phyloP scores from a whole-genome alignment of 345 rosid genomes.

The Balakata baccata region DNA sequence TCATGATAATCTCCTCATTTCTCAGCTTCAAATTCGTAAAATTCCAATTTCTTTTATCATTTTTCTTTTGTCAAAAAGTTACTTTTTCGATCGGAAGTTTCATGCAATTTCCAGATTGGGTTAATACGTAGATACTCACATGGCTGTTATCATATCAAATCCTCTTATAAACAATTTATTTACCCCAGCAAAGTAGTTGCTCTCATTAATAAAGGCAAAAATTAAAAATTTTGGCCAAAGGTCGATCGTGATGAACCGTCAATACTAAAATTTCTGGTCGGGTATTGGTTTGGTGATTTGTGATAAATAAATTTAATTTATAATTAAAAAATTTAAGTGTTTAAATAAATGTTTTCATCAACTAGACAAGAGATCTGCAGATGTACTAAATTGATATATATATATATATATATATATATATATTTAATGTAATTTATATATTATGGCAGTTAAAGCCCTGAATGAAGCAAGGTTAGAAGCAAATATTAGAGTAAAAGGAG shows the following conservation, averaged over 20 bases:
- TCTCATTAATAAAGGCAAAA: not conserved
- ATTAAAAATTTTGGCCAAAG: not conserved
- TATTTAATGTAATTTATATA: too few relatives aligned
- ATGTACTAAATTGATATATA: too few relatives aligned
- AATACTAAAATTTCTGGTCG: slow-evolving; percentile 2
- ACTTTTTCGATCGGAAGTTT: not conserved
- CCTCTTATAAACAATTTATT: not conserved
- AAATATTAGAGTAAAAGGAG: slow-evolving; percentile 58
- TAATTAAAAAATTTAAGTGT: not conserved
- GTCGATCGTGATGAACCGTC: not conserved
- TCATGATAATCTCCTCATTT: slow-evolving; percentile 63
- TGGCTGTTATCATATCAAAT: too few relatives aligned
- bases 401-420: too few relatives aligned
- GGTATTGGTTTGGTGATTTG: not conserved
- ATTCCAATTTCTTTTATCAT: not conserved
- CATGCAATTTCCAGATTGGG: too few relatives aligned
- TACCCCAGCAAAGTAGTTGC: not conserved
- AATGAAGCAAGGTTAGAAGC: slow-evolving; percentile 86
- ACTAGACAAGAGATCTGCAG: too few relatives aligned
- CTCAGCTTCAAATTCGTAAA: slow-evolving; percentile 77
- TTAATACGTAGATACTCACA: too few relatives aligned
- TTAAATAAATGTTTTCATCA: too few relatives aligned
- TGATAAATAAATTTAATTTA: not conserved
- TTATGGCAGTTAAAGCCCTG: slow-evolving; percentile 61
- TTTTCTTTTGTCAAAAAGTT: too few relatives aligned